Base-by-base conservation (phyloP, 1,284 basidiomycete genomes). In the Boletus chippewaensis region DNA sequence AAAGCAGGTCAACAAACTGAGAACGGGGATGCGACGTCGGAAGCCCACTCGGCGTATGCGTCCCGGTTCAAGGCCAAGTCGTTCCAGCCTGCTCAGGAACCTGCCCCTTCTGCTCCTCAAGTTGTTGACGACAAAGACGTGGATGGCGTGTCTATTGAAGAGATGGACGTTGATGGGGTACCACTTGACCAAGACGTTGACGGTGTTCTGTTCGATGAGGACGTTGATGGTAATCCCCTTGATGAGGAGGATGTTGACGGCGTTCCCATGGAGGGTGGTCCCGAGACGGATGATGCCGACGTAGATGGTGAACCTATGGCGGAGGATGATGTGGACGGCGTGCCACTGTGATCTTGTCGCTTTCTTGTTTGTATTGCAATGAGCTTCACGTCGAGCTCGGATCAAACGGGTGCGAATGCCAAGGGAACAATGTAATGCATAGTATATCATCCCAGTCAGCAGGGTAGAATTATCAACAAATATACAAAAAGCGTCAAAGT, bases 31-130 rank as follows among this genome's bases (percentile, higher is more conserved):
- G 61, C 57, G 38, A 64, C 61, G 53, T 15, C 55, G 61, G 61
- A 70, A 63, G 50, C 64, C 40, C 46, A 60, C 8, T 61, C 65
- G 7, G 64, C 52, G 1, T 76, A 77, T 48, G 64, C 75, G 12
- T 81, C 80, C 29, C 80, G 80, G 50, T 94, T 94, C 77, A 94
- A 91, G 66, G 73, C 81, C 7, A 86, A 80, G 61, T 76, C 83
- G 12, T 91, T 91, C 72, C 81, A 84, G 59, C 80, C 83, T 4
- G 87, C 89, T 0, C 72, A 71, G 22, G 75, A 72, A 28, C 61
- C 63, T 16, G 53, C 56, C 20, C 58, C 61, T 34, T 60, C 63
- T 41, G 57, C 61, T 47, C 49, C 69, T 35, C 65, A 70, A 49
- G 67, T 64, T n/a, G 60, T 60, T 7, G 71, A 69, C 43, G 63